These are phyloP conservation scores for Kalanchoe fedtschenkoi DNA, from an alignment of 164 flowering plant species.

Conservation along the genomic window DNA sequence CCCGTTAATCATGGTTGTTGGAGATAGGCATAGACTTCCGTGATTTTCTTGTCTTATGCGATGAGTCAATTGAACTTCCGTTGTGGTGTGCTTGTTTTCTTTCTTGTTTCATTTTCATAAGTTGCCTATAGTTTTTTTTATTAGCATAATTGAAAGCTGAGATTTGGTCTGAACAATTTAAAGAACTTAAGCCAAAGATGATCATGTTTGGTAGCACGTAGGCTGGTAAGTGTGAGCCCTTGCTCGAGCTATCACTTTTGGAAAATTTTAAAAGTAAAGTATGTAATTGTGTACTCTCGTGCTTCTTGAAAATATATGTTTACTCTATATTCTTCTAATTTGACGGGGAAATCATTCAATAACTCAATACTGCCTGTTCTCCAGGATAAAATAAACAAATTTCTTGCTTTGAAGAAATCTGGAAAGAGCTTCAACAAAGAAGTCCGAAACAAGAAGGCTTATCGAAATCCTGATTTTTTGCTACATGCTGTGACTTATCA, in stretches of 20 bases:
- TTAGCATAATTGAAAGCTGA: too few species aligned
- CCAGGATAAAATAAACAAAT: conserved; percentile 77
- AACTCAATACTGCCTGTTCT: conserved; percentile 3
- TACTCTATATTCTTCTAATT: not conserved
- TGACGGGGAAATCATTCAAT: not conserved
- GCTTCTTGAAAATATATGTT: not conserved
- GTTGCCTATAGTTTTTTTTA: too few species aligned
- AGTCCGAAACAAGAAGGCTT: conserved; percentile 88
- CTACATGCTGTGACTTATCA: conserved; percentile 89
- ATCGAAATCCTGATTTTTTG: conserved; percentile 89
- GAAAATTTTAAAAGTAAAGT: not conserved
- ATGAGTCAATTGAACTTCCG: not conserved
- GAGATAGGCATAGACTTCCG: not conserved
- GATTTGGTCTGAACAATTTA: too few species aligned
- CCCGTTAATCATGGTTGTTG: not conserved
- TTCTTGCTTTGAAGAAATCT: conserved; percentile 57
- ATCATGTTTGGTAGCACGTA: too few species aligned
- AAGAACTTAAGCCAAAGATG: too few species aligned
- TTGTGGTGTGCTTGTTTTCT: not conserved
- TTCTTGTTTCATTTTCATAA: too few species aligned
- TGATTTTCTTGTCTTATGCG: too few species aligned
- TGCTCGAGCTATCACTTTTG: not conserved
- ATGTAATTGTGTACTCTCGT: not conserved
- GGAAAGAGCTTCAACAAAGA: conserved; percentile 91
- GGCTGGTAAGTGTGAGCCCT: too few species aligned